Base-by-base conservation (phyloP, 164 flowering plant genomes). In the Akebia trifoliata region DNA sequence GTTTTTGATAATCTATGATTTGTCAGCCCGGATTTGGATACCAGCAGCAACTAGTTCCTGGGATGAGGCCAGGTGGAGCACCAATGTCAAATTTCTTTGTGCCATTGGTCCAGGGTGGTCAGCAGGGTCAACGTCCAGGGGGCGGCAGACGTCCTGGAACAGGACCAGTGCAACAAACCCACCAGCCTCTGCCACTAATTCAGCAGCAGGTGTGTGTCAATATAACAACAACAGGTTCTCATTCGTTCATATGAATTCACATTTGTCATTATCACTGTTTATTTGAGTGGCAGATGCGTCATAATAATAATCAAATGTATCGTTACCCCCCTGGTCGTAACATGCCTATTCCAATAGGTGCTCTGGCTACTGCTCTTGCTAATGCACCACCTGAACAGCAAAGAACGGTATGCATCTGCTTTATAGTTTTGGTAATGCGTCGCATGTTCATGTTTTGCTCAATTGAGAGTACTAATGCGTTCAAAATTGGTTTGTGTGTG, bases 11-110 rank as follows among this genome's bases (percentile, higher is more conserved):
- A 26, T 38, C 10, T 39, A 20, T 21, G 5, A 42, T 22, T 46
- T 61, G 9, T 44, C 63, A 84, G 90, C 82, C 84, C 69, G 85
- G 87, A 48, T 85, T 75, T 72, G 95, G 92, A 34, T 87, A 81
- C 65, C 95, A 85, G 70, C 95, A 81, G 72, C 95, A 85, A 63
- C 78, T 85, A 38, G 82, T 87, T 61, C 86, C 90, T 44, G 92
- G 87, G 32, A 85, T 85, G 90, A 81, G 95, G 74, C 96, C 92
- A 50, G 85, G 77, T 39, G 90, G 81, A 5, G 76, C 78, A 17
- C 85, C 83, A 3, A 65, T 85, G 79, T 83, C 87, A 37, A 85
- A 85, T 51, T 83, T 80, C 66, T 78, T 76, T 29, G 60, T 85
- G 54, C 90, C 92, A 21, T 22, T 87, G 75, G 87, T 76, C 6